Percentiles rank a stretch among this genome's conserved stretches.
Conservation (phyloP, 2,329 filamentous ascomycete genomes). For the Tolypocladium nubicola region DNA sequence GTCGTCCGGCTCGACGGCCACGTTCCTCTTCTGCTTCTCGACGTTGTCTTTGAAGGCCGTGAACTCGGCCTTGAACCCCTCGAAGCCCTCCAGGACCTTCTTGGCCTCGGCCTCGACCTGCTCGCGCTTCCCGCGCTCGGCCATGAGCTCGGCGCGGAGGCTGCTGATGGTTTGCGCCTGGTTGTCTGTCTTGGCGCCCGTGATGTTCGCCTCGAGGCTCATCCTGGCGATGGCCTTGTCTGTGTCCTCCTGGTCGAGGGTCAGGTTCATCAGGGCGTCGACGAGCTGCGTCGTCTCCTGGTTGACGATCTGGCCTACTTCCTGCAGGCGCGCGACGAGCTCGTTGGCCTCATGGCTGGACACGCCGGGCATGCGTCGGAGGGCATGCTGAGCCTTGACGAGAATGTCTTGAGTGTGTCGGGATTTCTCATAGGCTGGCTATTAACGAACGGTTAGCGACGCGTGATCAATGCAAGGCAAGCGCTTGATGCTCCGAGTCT, state of each 20-base stretch:
- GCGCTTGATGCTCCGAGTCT: not conserved
- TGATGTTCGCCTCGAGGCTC: slow-evolving; percentile 26
- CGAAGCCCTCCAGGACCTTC: slow-evolving; percentile 16
- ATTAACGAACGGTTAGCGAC: not conserved
- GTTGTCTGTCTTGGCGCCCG: slow-evolving; percentile 22
- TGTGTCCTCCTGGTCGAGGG: slow-evolving; percentile 26
- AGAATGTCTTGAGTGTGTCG: slow-evolving; percentile 24
- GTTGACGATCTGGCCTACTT: slow-evolving; percentile 25
- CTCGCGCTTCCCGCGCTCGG: slow-evolving; percentile 19
- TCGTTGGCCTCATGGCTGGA: slow-evolving; percentile 22
- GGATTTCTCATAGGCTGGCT: slow-evolving; percentile 24
- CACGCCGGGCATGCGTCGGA: slow-evolving; percentile 29
- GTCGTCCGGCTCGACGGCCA: slow-evolving; percentile 12
- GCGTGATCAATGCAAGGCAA: not conserved
- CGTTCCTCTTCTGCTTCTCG: slow-evolving; percentile 6
- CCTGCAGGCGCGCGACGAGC: slow-evolving; percentile 22
- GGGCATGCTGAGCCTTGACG: slow-evolving; percentile 24
- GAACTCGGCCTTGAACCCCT: slow-evolving; percentile 16
- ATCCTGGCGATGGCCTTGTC: slow-evolving; percentile 26
- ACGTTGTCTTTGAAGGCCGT: slow-evolving; percentile 17
- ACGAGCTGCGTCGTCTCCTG: slow-evolving; percentile 28
- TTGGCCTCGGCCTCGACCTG: slow-evolving; percentile 15
- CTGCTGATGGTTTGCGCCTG: slow-evolving; percentile 20
- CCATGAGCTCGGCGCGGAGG: slow-evolving; percentile 18
- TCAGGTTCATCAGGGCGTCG: slow-evolving; percentile 24